These are phyloP conservation scores for Cyberlindnera xylosilytica DNA, from an alignment of 805 yeast genomes.

Conservation along the genomic window DNA sequence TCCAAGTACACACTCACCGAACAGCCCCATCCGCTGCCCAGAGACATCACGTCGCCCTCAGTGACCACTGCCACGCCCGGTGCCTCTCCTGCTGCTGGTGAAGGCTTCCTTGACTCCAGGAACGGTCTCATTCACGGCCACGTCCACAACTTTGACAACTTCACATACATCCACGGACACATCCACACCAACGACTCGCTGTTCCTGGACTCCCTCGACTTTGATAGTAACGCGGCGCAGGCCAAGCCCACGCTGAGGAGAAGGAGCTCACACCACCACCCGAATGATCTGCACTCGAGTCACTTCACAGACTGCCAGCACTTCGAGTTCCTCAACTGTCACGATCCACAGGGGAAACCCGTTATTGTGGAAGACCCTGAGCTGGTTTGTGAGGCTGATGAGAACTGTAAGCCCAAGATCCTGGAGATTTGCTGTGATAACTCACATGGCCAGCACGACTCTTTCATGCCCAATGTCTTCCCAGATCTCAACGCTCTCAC, in stretches of 20 bases:
- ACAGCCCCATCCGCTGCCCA: not conserved
- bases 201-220: not conserved
- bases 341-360: slow-evolving; percentile 23
- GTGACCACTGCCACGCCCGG: not conserved
- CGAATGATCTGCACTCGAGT: slow-evolving; percentile 18
- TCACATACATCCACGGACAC: slow-evolving; percentile 68
- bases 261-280: slow-evolving; percentile 17
- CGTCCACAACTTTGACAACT: slow-evolving; percentile 57
- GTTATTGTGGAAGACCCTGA: slow-evolving; percentile 17
- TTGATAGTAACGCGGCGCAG: not conserved
- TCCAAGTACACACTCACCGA: slow-evolving; percentile 13
- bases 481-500: slow-evolving; percentile 1
- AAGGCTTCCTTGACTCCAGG: not conserved
- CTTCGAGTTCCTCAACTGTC: slow-evolving; percentile 40
- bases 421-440: slow-evolving; percentile 41
- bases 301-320: slow-evolving; percentile 36
- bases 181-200: slow-evolving; percentile 41
- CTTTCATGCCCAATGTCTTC: slow-evolving; percentile 6
- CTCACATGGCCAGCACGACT: slow-evolving; percentile 22
- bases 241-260: slow-evolving; percentile 1
- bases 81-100: not conserved
- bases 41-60: not conserved
- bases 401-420: slow-evolving; percentile 36
- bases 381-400: slow-evolving; percentile 23
- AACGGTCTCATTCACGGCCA: slow-evolving; percentile 64